phyloP scores from a whole-genome alignment of 345 rosid genomes.

The Gossypium herbaceum region DNA sequence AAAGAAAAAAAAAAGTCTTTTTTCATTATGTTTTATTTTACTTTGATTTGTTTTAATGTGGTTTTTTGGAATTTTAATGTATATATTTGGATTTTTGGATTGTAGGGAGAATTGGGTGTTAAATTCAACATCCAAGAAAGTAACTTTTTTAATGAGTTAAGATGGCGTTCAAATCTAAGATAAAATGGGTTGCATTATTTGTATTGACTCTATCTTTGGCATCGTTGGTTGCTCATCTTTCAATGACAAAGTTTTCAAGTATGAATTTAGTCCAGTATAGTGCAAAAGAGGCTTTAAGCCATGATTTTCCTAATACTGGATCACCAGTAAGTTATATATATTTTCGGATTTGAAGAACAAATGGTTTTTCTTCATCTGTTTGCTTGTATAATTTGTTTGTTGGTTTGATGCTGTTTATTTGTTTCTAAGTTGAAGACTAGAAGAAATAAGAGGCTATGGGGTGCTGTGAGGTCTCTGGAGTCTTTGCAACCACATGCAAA shows the following conservation, averaged over 20 bases:
- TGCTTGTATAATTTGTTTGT: conserved; percentile 2
- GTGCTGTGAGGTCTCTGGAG: conserved; percentile 59
- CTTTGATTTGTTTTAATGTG: background rate
- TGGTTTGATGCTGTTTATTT: conserved; percentile 9
- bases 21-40: background rate
- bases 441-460: conserved; percentile 74
- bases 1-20: background rate
- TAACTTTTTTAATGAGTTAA: conserved; percentile 26
- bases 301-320: conserved; percentile 44
- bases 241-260: conserved; percentile 68
- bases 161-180: conserved; percentile 82
- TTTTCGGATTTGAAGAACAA: background rate
- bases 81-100: background rate
- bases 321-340: conserved; percentile 34
- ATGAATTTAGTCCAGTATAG: conserved; percentile 46
- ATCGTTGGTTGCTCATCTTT: conserved; percentile 79
- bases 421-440: conserved; percentile 36
- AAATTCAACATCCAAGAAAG: conserved; percentile 2
- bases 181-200: conserved; percentile 79
- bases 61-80: background rate
- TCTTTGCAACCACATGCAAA: conserved; percentile 90
- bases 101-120: conserved; percentile 18
- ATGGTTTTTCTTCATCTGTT: background rate
- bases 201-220: conserved; percentile 67
- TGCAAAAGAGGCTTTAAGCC: conserved; percentile 47